Conservation (phyloP, 805 yeast species). For the Metschnikowia cerradonensis region DNA sequence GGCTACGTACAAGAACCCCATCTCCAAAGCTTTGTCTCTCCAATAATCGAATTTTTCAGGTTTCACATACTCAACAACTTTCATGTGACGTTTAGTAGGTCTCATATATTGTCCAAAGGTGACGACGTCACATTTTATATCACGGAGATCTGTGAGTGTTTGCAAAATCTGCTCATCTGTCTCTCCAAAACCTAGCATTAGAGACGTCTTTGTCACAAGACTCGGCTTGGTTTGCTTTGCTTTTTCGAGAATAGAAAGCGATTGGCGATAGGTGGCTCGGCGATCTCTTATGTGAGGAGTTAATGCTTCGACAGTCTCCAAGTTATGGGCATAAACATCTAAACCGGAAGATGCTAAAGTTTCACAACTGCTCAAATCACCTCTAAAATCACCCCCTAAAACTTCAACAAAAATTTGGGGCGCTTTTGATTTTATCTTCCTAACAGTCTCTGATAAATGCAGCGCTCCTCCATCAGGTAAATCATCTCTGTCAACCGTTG, state of each 20-base stretch:
- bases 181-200: slow-evolving; percentile 97
- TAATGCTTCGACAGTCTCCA: slow-evolving; percentile 92
- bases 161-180: slow-evolving; percentile 82
- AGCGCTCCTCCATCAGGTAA: slow-evolving; percentile 87
- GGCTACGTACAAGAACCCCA: slow-evolving; percentile 96
- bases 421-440: slow-evolving; percentile 77
- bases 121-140: slow-evolving; percentile 81
- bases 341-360: slow-evolving; percentile 80
- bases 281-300: slow-evolving; percentile 96
- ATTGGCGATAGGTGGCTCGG: slow-evolving; percentile 91
- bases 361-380: slow-evolving; percentile 77
- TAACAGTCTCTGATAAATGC: slow-evolving; percentile 86
- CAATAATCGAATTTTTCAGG: slow-evolving; percentile 95
- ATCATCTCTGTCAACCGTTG: slow-evolving; percentile 98
- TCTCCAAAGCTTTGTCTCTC: slow-evolving; percentile 77
- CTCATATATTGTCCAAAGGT: slow-evolving; percentile 99
- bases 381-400: slow-evolving; percentile 91
- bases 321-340: slow-evolving; percentile 95
- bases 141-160: slow-evolving; percentile 73
- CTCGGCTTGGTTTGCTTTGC: slow-evolving; percentile 78
- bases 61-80: slow-evolving; percentile 89
- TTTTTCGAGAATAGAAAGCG: slow-evolving; percentile 66
- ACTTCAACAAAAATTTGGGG: slow-evolving; percentile 92
- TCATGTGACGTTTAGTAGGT: slow-evolving; percentile 98
- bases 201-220: slow-evolving; percentile 84